A percentile compares a stretch with the other conserved stretches of the same genome.
Conservation (phyloP, 257 asterid species). For the Linaria vulgaris region DNA sequence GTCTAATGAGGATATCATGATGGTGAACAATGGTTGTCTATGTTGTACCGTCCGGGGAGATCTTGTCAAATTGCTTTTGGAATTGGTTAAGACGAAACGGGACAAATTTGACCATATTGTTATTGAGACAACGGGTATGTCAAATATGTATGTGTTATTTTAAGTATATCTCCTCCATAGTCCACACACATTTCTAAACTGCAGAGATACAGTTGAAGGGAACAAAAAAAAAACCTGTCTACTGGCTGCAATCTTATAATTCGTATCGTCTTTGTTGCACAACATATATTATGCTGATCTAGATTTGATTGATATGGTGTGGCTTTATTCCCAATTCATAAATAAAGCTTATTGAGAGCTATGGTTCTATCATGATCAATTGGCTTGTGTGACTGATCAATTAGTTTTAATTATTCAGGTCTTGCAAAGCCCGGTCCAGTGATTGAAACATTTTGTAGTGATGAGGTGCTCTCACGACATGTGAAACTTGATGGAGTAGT, state of each 20-base stretch:
- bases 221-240: too few relatives aligned
- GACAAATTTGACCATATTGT: conserved; percentile 90
- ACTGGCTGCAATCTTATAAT: too few relatives aligned
- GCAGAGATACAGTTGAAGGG: not conserved
- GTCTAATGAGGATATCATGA: conserved; percentile 83
- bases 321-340: too few relatives aligned
- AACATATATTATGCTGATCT: conserved; percentile 9
- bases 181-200: not conserved
- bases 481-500: conserved; percentile 98
- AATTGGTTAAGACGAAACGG: conserved; percentile 76
- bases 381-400: not conserved
- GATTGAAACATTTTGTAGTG: conserved; percentile 88
- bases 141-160: conserved; percentile 15
- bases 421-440: conserved; percentile 99
- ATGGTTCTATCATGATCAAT: conserved; percentile 11
- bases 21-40: conserved; percentile 95
- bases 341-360: conserved; percentile 9
- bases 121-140: conserved; percentile 90
- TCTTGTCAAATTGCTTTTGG: conserved; percentile 92
- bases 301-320: too few relatives aligned
- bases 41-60: conserved; percentile 98
- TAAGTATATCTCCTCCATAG: not conserved
- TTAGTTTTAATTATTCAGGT: conserved; percentile 50
- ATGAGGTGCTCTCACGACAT: conserved; percentile 73
- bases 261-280: not conserved